Evolutionary conservation across 495 filamentous ascomycete species (phyloP).

Genomic region (Zalerion maritima): DNA sequence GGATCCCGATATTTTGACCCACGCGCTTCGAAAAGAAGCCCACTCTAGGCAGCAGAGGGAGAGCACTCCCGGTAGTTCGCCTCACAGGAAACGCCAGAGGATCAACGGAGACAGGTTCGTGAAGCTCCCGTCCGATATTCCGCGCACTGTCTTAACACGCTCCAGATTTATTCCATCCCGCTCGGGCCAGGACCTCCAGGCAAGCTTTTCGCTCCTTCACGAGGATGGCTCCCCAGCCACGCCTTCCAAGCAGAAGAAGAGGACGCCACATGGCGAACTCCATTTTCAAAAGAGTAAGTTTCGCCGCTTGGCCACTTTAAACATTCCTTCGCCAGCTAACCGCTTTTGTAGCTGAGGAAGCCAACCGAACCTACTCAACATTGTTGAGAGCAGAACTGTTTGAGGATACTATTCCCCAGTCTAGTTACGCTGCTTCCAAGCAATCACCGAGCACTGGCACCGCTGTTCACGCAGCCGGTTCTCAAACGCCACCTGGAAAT

Average conservation of each 20-base stretch:
- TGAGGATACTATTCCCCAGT: conserved; percentile 73
- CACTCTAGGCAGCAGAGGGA: conserved; percentile 36
- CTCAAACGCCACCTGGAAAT: conserved; percentile 67
- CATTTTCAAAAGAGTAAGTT: conserved; percentile 83
- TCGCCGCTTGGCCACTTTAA: neutral
- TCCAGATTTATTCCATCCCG: conserved; percentile 88
- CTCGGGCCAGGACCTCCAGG: conserved; percentile 81
- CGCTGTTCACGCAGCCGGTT: conserved; percentile 53
- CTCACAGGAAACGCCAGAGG: conserved; percentile 73
- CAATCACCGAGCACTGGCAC: conserved; percentile 43
- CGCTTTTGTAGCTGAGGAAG: conserved; percentile 64
- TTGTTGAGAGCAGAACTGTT: conserved; percentile 83
- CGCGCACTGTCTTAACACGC: conserved; percentile 2
- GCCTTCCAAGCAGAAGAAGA: conserved; percentile 67
- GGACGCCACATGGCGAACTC: conserved; percentile 78
- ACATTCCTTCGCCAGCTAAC: conserved; percentile 22
- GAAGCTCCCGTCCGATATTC: neutral
- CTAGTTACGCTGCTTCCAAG: conserved; percentile 19
- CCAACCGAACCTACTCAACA: conserved; percentile 81
- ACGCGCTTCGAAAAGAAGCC: conserved; percentile 18
- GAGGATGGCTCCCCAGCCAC: conserved; percentile 87
- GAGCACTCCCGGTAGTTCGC: conserved; percentile 58
- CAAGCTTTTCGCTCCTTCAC: conserved; percentile 78
- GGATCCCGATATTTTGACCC: conserved; percentile 21
- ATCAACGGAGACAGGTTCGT: conserved; percentile 68